These are phyloP conservation scores for Centrapalus pauciflorus DNA, from an alignment of 129 eudicot genomes.

Conservation along the genomic window DNA sequence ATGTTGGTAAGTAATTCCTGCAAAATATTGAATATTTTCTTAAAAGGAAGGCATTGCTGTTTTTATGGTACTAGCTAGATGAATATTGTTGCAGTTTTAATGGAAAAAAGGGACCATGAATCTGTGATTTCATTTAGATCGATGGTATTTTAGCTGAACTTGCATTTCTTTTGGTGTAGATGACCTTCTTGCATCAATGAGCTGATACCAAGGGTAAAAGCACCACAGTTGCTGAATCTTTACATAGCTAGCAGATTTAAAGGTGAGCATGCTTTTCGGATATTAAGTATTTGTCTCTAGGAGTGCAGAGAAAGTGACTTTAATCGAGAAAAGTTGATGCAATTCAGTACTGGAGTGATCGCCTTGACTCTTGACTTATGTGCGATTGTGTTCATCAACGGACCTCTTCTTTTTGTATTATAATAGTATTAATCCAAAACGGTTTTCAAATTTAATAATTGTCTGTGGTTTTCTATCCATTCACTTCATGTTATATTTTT, in stretches of 20 bases:
- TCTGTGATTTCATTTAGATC: neutral
- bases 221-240: conserved; percentile 1
- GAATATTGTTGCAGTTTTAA: neutral
- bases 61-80: neutral
- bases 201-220: conserved; percentile 8
- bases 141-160: neutral
- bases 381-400: too few relatives aligned
- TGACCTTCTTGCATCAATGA: conserved; percentile 18
- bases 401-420: too few relatives aligned
- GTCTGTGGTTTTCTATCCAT: neutral
- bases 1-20: neutral
- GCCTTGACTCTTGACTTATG: too few relatives aligned
- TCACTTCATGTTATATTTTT: neutral
- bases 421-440: too few relatives aligned
- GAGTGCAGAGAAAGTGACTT: too few relatives aligned
- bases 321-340: too few relatives aligned
- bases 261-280: conserved; percentile 10
- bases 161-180: neutral
- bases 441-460: too few relatives aligned
- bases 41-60: neutral
- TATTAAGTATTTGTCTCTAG: neutral
- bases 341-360: too few relatives aligned
- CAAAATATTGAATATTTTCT: neutral
- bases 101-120: neutral
- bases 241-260: neutral